Evolutionary conservation across 805 yeast genomes (phyloP).

Genomic region (Wickerhamomyces bovis): DNA sequence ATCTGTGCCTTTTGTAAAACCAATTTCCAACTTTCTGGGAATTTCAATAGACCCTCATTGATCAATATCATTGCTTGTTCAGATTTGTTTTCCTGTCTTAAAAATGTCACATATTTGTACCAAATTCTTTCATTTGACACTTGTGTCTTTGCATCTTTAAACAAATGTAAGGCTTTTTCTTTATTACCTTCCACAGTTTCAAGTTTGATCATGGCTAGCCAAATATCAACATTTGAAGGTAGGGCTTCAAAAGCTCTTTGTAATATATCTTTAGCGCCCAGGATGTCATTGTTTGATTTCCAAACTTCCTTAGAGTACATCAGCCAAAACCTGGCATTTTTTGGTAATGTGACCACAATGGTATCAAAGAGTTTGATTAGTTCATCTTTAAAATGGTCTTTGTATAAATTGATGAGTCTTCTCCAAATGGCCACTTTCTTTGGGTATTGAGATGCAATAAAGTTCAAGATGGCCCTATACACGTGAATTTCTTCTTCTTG

Average conservation of each 20-base stretch:
- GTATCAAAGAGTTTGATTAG: constrained; percentile 44
- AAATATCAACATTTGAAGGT: constrained; percentile 47
- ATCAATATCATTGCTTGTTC: constrained; percentile 35
- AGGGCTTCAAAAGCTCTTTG: constrained; percentile 37
- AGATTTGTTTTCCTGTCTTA: constrained; percentile 33
- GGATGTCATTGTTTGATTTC: constrained; percentile 38
- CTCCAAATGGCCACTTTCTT: constrained; percentile 42
- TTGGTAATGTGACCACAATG: constrained; percentile 47
- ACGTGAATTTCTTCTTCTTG: constrained; percentile 15
- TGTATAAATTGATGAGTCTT: constrained; percentile 34
- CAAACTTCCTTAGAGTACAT: constrained; percentile 72
- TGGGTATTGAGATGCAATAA: constrained; percentile 43
- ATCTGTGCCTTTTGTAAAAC: constrained; percentile 62
- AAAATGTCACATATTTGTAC: constrained; percentile 52
- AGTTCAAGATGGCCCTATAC: constrained; percentile 39
- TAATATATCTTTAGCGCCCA: constrained; percentile 49
- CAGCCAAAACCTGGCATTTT: constrained; percentile 45
- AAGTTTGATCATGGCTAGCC: constrained; percentile 69
- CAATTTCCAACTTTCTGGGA: constrained; percentile 46
- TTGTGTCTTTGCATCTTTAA: constrained; percentile 31
- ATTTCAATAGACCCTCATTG: constrained; percentile 41
- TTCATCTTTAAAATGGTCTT: constrained; percentile 23
- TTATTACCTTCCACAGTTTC: constrained; percentile 39
- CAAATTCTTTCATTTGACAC: constrained; percentile 45
- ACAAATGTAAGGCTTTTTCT: constrained; percentile 31